Base-by-base conservation (phyloP, 2,329 filamentous ascomycete genomes). In the Huntiella abstrusa region DNA sequence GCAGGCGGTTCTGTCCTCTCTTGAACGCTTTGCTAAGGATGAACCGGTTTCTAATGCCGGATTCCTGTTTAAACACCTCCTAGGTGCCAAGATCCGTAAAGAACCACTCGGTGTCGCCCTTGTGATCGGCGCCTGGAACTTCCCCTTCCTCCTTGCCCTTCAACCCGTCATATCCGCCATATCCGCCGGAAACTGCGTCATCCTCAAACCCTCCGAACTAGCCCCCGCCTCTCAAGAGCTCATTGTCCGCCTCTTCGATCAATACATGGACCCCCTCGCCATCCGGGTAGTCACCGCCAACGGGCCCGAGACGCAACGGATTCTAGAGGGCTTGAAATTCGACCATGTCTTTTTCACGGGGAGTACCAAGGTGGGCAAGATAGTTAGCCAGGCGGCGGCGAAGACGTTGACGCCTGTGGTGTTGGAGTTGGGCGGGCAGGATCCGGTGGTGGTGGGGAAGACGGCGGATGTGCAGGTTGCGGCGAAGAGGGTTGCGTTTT, bases 291-390 rank as follows among this genome's bases (percentile, higher is more conserved):
- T 61, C 33, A 57, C 59, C 1, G 45, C 17, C 6, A 64, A 61
- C 0, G 57, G 63, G 0, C 51, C 52, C 3, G 62, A 65, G 50
- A 67, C 59, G 36, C 49, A 52, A 3, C 38, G 55, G 5, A 54
- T 68, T 3, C 56, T 68, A 1, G 53, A 60, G 28, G 22, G 8
- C 2, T 54, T 57, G 6, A 59, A 57, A 43, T 67, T 61, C 49
- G 56, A 66, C 51, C 60, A 66, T 47, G 64, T 68, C 39, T 68
- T 67, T 55, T 68, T 63, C 52, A 68, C 64, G 0, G 65, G 65
- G 0, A 63, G 60, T 1, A 54, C 57, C 7, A 55, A 51, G 12
- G 55, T 67, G 11, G 66, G 55, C 5, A 59, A 58, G 17, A 57
- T 62, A 10, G 54, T 69, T 12, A 54, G 58, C 43, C 52, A 53